Evolutionary conservation across 768 basidiomycete genomes (phyloP), one percentile per base, ranked within the genome.

Genomic region (Infundibulicybe gibba): DNA sequence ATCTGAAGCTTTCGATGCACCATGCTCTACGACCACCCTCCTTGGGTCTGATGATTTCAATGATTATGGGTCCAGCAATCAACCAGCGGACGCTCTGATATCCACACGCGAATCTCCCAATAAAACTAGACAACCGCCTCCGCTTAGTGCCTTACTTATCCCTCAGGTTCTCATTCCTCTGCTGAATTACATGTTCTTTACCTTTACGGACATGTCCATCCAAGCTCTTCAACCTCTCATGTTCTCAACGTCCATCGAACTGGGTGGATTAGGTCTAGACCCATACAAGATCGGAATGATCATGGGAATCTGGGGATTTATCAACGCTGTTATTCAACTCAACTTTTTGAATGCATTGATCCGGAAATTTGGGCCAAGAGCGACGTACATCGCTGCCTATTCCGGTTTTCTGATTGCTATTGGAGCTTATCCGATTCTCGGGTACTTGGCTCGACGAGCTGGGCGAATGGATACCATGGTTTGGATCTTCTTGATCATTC

Each of bases 231-330:
- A 60, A 12, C 62, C 64, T 3, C 60, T 69, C 38, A 52, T 69
- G 46, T 66, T 60, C 47, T 75, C 79, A 20, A 80, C 80, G 0
- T 77, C 85, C 1, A 60, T 77, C 40, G 57, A 61, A 6, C 58
- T 73, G 3, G 83, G 83, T 13, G 83, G 83, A 0, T 70, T 84
- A 16, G 80, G 80, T 11, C 62, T 82, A 32, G 59, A 69, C 25
- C 74, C 81, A 3, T 69, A 69, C 16, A 54, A 56, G 6, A 84
- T 86, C 20, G 83, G 83, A 13, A 61, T 65, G 14, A 74, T 80
- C 42, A 66, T 81, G 45, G 70, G 76, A 9, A 46, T 60, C 2
- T 77, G 69, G 49, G 83, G 83, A 6, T 55, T 79, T n/a, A 49
- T 72, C 41, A 81, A 76, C 48, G 81, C 76, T 4, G 31, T 75